Conservation (phyloP, 1,139 yeast genomes). For the Candida tunisiensis region DNA sequence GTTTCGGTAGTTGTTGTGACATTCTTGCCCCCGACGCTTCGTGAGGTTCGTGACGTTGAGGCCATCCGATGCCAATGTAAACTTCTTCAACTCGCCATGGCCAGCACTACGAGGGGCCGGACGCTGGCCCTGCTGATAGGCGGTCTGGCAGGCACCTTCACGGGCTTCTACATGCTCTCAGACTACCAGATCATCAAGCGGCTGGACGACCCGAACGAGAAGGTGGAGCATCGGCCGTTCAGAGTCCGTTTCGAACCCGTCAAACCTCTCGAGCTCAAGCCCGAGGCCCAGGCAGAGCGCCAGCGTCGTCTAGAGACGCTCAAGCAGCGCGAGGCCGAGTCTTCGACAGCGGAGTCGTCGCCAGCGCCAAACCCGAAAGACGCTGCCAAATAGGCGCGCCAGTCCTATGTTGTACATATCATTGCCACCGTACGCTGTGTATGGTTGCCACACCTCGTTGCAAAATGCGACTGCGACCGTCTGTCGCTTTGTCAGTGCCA, state of each 20-base stretch:
- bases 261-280: constrained; percentile 20
- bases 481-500: too few relatives aligned
- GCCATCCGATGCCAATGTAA: constrained; percentile 1
- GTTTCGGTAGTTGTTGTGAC: constrained; percentile 7
- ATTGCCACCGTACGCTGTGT: too few relatives aligned
- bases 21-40: not conserved
- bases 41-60: not conserved
- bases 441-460: too few relatives aligned
- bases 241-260: constrained; percentile 19
- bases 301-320: too few relatives aligned
- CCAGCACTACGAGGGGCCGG: constrained; percentile 17
- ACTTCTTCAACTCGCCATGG: constrained; percentile 4
- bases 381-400: too few relatives aligned
- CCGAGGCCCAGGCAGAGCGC: constrained; percentile 13
- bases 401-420: too few relatives aligned
- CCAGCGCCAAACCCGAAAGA: too few relatives aligned
- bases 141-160: constrained; percentile 12
- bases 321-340: too few relatives aligned
- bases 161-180: constrained; percentile 15
- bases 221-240: constrained; percentile 12
- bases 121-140: constrained; percentile 18
- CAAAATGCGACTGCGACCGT: too few relatives aligned
- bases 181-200: constrained; percentile 19
- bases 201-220: constrained; percentile 11
- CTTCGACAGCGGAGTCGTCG: too few relatives aligned